These are phyloP conservation scores for Salvia hispanica DNA, from an alignment of 257 asterid species.

Conservation along the genomic window DNA sequence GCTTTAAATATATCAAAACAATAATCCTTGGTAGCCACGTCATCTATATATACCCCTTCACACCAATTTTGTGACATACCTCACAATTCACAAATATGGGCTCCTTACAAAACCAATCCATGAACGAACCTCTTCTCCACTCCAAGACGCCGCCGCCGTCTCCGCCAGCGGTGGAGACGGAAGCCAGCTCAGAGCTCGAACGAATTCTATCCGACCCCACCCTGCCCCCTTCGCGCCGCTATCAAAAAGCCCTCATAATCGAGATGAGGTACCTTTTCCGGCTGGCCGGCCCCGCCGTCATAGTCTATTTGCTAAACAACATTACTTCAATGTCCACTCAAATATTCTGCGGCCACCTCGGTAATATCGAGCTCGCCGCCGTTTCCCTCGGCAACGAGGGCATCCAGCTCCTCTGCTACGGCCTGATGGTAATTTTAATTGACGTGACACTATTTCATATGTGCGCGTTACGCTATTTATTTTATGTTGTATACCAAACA, in stretches of 20 bases:
- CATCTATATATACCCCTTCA: background rate
- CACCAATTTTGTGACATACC: background rate
- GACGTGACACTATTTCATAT: background rate
- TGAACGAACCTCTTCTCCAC: constrained; percentile 31
- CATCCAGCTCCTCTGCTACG: constrained; percentile 57
- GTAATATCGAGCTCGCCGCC: constrained; percentile 65
- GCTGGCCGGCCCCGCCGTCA: constrained; percentile 58
- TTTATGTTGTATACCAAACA: background rate
- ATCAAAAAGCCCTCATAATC: constrained; percentile 33
- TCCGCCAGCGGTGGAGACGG: constrained; percentile 14
- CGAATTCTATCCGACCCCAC: constrained; percentile 32
- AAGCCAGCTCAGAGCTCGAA: constrained; percentile 44
- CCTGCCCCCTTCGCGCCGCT: constrained; percentile 38
- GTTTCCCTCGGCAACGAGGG: constrained; percentile 57
- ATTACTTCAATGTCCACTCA: constrained; percentile 55
- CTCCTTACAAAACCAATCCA: constrained; percentile 22
- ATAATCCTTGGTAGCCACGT: too few species aligned
- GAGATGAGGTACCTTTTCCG: constrained; percentile 40
- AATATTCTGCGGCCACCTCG: constrained; percentile 66
- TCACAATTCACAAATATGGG: constrained; percentile 29
- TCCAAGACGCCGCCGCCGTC: background rate
- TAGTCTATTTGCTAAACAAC: constrained; percentile 49
- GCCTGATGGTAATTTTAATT: constrained; percentile 46
- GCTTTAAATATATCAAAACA: too few species aligned
- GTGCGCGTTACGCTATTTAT: too few species aligned